A percentile compares a stretch with the other conserved stretches of the same genome.
These are phyloP conservation scores for Colletotrichum sp. DNA, from an alignment of 2,329 filamentous ascomycete genomes.

Conservation along the genomic window DNA sequence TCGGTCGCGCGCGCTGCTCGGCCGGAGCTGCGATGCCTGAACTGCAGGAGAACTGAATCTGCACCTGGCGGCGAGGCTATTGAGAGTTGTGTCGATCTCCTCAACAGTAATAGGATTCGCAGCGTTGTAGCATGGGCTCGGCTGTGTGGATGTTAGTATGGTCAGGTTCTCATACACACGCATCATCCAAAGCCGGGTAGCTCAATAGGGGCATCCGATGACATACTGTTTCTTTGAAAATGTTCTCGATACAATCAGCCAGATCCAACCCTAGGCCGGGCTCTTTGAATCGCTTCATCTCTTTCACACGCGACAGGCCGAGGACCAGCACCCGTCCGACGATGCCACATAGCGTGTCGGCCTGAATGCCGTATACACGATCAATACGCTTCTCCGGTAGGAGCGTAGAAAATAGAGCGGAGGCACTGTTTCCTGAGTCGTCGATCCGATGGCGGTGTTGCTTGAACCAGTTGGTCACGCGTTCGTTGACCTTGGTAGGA, in stretches of 20 bases:
- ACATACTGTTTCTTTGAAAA: conserved; percentile 65
- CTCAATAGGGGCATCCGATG: neutral
- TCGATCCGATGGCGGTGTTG: conserved; percentile 65
- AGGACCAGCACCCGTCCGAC: conserved; percentile 70
- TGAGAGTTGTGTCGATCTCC: conserved; percentile 72
- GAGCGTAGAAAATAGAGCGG: conserved; percentile 76
- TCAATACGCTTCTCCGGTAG: conserved; percentile 80
- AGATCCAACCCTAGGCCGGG: conserved; percentile 69
- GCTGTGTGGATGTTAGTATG: conserved; percentile 36
- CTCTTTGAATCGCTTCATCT: conserved; percentile 67
- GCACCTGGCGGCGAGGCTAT: conserved; percentile 70
- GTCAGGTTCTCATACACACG: neutral
- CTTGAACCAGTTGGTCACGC: conserved; percentile 72
- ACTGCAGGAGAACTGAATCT: conserved; percentile 74
- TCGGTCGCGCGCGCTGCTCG: conserved; percentile 35
- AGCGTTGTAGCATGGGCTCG: conserved; percentile 42
- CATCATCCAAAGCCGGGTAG: conserved; percentile 24
- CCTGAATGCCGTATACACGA: conserved; percentile 76
- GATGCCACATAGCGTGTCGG: conserved; percentile 66
- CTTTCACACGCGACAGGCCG: conserved; percentile 61
- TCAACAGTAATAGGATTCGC: conserved; percentile 65
- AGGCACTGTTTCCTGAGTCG: conserved; percentile 58
- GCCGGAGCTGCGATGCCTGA: conserved; percentile 38
- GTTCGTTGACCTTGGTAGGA: conserved; percentile 32
- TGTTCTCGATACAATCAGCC: conserved; percentile 71